Base-by-base conservation (phyloP, 345 rosid species). In the Gossypium turneri region DNA sequence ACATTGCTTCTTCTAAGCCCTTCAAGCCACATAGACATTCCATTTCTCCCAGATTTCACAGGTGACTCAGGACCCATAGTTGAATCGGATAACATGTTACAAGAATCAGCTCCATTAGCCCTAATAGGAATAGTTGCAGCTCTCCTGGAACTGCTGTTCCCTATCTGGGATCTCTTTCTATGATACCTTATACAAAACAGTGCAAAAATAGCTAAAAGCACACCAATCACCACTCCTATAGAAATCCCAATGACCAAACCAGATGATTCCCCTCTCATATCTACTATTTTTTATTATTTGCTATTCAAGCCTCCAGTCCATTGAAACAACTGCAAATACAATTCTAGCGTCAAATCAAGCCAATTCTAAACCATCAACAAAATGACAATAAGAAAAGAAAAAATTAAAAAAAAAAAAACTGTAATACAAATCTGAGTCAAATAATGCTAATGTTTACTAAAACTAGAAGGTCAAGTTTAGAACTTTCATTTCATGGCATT, bases 221-320 rank as follows among this genome's bases (percentile, higher is more conserved):
- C 90, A 51, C 99, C 99, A 20, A 96, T 91, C 83, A 93, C 99
- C 77, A 96, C 84, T 48, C 99, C 99, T 3, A 88, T 86, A 3
- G 97, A 92, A 77, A 90, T 90, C 80, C 98, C 99, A 44, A 92
- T 85, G 47, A 96, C 88, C 89, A 96, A 81, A 19, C 97, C 97
- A 22, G 93, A 84, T 2, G 97, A 89, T 73, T 87, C 92, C 78
- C 81, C 94, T 73, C 85, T 86, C 99, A 95, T 95, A 70, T 86
- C 88, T 78, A 63, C 45, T 69, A 44, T 70, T 70, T 58, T 44
- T 58, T 44, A 22, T 59, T 73, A 81, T 80, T 72, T 50, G 73
- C 81, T 84, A 80, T 57, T 84, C 73, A 74, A 81, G 43, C 72
- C 78, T 66, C 81, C 68, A 61, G 47, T 77, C 90, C 92, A 89